Base-by-base conservation (phyloP, 441 rosid genomes). In the Adansonia rubrostipa region DNA sequence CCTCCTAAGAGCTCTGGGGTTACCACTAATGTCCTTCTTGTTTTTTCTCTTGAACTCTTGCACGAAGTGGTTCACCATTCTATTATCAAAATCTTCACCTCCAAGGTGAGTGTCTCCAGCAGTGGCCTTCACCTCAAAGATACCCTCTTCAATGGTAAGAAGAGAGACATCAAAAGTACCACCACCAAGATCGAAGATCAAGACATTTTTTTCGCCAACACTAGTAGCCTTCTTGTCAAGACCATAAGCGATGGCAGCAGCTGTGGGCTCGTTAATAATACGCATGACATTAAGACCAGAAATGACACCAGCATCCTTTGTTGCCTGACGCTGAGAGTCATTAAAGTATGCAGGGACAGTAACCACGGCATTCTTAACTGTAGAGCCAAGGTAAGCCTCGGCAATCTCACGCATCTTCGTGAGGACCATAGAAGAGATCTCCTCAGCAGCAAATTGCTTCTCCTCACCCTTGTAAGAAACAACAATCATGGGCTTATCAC, bases 131-230 rank as follows among this genome's bases (percentile, higher is more conserved):
- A 89, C 92, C 65, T 87, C 88, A 73, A 89, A 87, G 71, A 89
- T 86, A 78, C 91, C 91, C 82, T 89, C 89, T 75, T 89, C 90
- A 60, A 84, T 89, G 62, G 90, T 89, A 0, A 89, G 80, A 77
- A 89, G 86, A 75, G 92, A 89, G 24, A 89, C 92, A 86, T 87
- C 92, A 1, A 87, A 89, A 5, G 92, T 87, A 75, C 91, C 91
- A 51, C 89, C 92, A 76, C 89, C 89, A 56, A 87, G 33, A 28
- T 28, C 33, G 3, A 28, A 28, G 33, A 28, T 28, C 33, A 28
- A 28, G 33, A 88, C 90, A 33, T 86, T 87, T 85, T 89, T 89
- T 82, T 87, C 90, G 3, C 88, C 92, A n/a, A 76, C 85, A 76
- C 90, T 87, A 0, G 87, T 83, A 7, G 90, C 87, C 77, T 87